These are phyloP conservation scores for Solanum ossicruentum DNA, from an alignment of 257 asterid genomes.

Conservation along the genomic window DNA sequence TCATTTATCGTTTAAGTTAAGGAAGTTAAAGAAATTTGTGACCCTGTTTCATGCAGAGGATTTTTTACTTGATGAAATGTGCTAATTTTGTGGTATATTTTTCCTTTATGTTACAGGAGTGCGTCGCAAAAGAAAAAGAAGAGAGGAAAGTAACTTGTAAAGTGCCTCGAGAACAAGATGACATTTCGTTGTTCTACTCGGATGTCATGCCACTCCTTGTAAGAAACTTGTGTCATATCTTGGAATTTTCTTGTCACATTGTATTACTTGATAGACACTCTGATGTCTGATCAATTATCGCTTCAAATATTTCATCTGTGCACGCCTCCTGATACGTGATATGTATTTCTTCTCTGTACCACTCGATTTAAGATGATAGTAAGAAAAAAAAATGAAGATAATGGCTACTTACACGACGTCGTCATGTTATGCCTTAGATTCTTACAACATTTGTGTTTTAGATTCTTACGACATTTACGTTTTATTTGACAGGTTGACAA, in stretches of 20 bases:
- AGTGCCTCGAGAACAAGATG: slow-evolving; percentile 38
- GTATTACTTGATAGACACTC: not conserved
- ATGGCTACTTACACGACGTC: not conserved
- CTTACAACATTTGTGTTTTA: not conserved
- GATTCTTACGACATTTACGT: not conserved
- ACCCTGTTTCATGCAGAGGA: not conserved
- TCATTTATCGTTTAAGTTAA: not conserved
- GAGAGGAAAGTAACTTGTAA: slow-evolving; percentile 26
- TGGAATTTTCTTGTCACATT: not conserved
- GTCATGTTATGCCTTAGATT: not conserved
- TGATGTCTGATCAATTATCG: not conserved
- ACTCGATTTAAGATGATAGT: too few species aligned
- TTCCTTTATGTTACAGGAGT: slow-evolving; percentile 28
- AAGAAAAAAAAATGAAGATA: not conserved
- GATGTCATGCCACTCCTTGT: slow-evolving; percentile 96
- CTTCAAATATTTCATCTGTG: not conserved
- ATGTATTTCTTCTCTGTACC: not conserved
- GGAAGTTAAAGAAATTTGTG: not conserved
- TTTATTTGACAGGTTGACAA: slow-evolving; percentile 43
- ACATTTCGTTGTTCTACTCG: slow-evolving; percentile 69
- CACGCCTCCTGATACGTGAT: not conserved
- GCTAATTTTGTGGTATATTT: not conserved
- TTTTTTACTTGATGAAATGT: not conserved
- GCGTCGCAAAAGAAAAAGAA: slow-evolving; percentile 54
- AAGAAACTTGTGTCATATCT: slow-evolving; percentile 5